Evolutionary conservation across 2,329 filamentous ascomycete genomes (phyloP).

Genomic region (Diaporthe batatas): DNA sequence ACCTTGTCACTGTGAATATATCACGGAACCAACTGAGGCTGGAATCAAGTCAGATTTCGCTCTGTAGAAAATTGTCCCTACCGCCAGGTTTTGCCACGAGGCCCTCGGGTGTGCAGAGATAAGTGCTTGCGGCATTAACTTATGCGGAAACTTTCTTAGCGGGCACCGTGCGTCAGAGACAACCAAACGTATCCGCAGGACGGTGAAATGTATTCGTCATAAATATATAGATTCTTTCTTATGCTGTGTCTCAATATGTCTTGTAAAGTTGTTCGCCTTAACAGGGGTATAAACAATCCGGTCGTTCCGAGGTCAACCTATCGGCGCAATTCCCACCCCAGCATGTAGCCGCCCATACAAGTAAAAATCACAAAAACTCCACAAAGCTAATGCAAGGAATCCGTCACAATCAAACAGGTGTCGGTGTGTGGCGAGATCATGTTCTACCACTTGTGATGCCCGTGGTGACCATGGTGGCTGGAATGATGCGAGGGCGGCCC

Average conservation of each 20-base stretch:
- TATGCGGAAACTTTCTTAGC: no score
- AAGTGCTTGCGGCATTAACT: no score
- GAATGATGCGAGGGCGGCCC: neutral
- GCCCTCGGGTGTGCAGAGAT: no score
- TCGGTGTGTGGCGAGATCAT: neutral
- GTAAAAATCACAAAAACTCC: neutral
- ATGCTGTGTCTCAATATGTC: neutral
- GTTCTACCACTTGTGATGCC: conserved; percentile 1
- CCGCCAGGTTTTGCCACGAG: no score
- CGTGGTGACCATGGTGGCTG: neutral
- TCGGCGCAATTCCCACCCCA: neutral
- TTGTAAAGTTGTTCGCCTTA: neutral
- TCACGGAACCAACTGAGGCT: no score
- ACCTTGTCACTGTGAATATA: no score
- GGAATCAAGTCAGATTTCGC: no score
- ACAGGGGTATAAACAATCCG: conserved; percentile 14
- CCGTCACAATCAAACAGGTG: neutral
- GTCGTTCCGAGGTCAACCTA: neutral
- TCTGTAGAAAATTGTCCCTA: no score
- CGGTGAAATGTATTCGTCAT: neutral
- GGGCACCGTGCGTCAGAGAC: no score
- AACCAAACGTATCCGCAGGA: no score
- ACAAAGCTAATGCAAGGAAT: conserved; percentile 3
- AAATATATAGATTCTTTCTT: neutral
- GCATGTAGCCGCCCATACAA: neutral